Base-by-base conservation (phyloP, 306 rosid species). In the Nissolia schottii region DNA sequence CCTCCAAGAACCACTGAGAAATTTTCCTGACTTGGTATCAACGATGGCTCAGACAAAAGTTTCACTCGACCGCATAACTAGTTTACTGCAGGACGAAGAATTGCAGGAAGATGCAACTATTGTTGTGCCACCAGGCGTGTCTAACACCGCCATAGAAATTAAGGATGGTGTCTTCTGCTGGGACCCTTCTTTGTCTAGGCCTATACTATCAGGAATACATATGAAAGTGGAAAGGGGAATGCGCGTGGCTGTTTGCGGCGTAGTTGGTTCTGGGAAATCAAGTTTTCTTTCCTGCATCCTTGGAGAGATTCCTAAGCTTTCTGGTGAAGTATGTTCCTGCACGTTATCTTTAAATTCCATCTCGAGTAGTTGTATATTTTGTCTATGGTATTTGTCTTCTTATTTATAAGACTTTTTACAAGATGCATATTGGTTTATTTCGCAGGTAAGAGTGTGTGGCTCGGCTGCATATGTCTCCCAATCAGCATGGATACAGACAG, bases 1-100 rank as follows among this genome's bases (percentile, higher is more conserved):
- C 64, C 97, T 91, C 75, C 97, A 91, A 87, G 97, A 91, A 73
- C 97, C 96, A 62, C 97, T 91, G 32, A 83, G 97, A 82, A 89
- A 91, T 76, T 91, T 91, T 76, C 97, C 97, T 57, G 97, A 91
- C 85, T 79, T 91, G 82, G 97, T 91, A 54, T 91, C 97, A 16
- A 91, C 83, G 82, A 89, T 91, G 96, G 97, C 96, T 76, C 97
- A 89, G 91, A 91, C 97, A 69, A 91, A 85, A 79, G 96, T 91
- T 81, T 91, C 97, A 66, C 93, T 89, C 56, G 97, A 91, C 81
- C 87, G 97, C 48, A 71, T 91, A 74, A 80, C 91, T 43, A 83
- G 91, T 70, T 89, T 88, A 80, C 92, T 91, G 77, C 91, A 76
- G 81, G 96, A 87, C 71, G 96, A 91, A 85, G 96, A 91, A 77